Conservation (phyloP, 2,329 filamentous ascomycete genomes). For the Penicillium fuscoglaucum region DNA sequence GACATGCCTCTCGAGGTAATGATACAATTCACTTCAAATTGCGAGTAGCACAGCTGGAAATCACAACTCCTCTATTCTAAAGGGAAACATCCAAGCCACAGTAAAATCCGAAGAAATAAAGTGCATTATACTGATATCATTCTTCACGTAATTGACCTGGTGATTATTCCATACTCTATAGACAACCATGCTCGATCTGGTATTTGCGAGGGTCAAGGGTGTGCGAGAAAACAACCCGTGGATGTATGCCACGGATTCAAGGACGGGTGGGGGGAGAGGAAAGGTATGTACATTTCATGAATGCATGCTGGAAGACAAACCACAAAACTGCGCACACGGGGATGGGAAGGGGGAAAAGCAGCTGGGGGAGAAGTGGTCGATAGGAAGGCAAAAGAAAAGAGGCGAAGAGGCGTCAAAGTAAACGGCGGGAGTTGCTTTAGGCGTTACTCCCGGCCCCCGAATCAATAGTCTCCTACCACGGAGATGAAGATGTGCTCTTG, state of each 20-base stretch:
- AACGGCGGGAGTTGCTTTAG: neutral
- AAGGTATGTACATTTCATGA: conserved; percentile 38
- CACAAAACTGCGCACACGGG: conserved; percentile 18
- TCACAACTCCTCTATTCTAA: neutral
- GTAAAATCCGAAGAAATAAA: conserved; percentile 2
- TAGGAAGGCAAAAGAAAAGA: conserved; percentile 3
- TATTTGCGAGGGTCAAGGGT: conserved; percentile 28
- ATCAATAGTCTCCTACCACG: conserved; percentile 2
- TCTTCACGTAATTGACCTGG: conserved; percentile 28
- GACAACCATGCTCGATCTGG: conserved; percentile 29
- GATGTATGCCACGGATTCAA: conserved; percentile 15
- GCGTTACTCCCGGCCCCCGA: neutral
- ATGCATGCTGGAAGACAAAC: conserved; percentile 28
- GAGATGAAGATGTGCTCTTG: neutral
- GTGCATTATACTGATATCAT: conserved; percentile 30
- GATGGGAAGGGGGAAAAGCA: conserved; percentile 13
- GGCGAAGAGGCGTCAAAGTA: neutral
- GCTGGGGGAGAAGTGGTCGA: conserved; percentile 9
- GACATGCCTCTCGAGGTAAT: neutral
- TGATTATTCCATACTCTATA: conserved; percentile 36
- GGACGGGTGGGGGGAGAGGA: conserved; percentile 12
- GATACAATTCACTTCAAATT: too few species aligned
- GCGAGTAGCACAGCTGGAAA: neutral
- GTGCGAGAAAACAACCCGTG: conserved; percentile 18
- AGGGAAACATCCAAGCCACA: neutral